phyloP scores from a whole-genome alignment of 192 early-diverging fungal genomes.

The Backusella macrospora region DNA sequence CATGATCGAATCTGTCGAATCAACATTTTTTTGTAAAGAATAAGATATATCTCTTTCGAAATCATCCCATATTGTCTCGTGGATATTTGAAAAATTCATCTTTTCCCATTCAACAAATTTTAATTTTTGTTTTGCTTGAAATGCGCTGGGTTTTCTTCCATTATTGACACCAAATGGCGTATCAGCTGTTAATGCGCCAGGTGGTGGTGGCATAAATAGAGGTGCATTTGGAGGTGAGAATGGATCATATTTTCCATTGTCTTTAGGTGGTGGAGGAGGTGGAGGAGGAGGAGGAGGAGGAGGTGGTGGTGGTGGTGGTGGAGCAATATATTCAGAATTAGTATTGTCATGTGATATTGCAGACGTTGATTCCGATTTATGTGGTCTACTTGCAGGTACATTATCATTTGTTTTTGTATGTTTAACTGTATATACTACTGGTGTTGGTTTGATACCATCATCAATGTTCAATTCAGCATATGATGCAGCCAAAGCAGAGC shows the following conservation, averaged over 20 bases:
- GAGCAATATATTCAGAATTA: slow-evolving; percentile 24
- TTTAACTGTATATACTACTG: not conserved
- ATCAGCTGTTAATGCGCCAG: not conserved
- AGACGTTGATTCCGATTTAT: not conserved
- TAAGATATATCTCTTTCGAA: slow-evolving; percentile 13
- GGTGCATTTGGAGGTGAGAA: slow-evolving; percentile 28
- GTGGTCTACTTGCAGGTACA: not conserved
- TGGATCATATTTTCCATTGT: not conserved
- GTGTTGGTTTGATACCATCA: not conserved
- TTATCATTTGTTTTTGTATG: not conserved
- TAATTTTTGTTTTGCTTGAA: slow-evolving; percentile 68
- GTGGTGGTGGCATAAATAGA: slow-evolving; percentile 38
- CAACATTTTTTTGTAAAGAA: slow-evolving; percentile 11
- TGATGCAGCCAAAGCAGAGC: not conserved
- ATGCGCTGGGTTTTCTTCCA: slow-evolving; percentile 36
- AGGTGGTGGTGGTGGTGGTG: slow-evolving; percentile 25
- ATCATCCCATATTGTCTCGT: slow-evolving; percentile 63
- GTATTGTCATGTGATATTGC: no score
- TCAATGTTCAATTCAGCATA: not conserved
- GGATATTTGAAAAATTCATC: slow-evolving; percentile 63
- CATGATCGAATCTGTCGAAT: slow-evolving; percentile 17
- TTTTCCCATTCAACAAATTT: slow-evolving; percentile 84
- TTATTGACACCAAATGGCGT: not conserved
- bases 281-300: slow-evolving; percentile 30
- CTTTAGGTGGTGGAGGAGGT: slow-evolving; percentile 26